A percentile compares a stretch with the other conserved stretches of the same genome.
Evolutionary conservation across 305 asterid genomes (phyloP).

Genomic region (Stenogyne calaminthoides): DNA sequence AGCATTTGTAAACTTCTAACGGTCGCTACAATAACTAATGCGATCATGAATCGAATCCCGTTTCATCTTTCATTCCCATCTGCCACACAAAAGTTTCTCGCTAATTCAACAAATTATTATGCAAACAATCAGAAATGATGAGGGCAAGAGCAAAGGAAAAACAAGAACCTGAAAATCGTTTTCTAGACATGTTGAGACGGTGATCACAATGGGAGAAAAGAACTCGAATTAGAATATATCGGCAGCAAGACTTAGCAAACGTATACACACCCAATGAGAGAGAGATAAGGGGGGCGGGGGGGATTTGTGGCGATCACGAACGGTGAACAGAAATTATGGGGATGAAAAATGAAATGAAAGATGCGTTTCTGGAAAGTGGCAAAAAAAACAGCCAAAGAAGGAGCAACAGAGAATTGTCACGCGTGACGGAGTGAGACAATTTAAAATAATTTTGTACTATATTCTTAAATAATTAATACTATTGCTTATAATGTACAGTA

Average conservation of each 20-base stretch:
- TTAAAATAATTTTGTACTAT: not conserved
- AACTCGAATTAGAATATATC: no score
- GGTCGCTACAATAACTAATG: slow-evolving; percentile 3
- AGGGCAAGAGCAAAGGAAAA: not conserved
- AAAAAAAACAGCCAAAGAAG: not conserved
- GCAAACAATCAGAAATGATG: slow-evolving; percentile 9
- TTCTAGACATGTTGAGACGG: slow-evolving; percentile 59
- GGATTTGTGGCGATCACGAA: slow-evolving; percentile 15
- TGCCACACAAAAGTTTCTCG: not conserved
- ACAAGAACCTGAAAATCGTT: slow-evolving; percentile 55
- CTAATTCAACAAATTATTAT: not conserved
- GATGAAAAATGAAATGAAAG: slow-evolving; percentile 2
- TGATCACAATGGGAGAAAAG: no score
- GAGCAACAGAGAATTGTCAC: no score
- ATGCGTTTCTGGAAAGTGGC: slow-evolving; percentile 23
- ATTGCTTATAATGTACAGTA: not conserved
- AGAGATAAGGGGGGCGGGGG: no score
- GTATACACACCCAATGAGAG: no score
- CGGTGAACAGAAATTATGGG: not conserved
- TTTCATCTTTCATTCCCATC: slow-evolving; percentile 10
- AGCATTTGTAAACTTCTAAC: not conserved
- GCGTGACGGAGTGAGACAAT: no score
- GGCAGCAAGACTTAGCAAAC: no score
- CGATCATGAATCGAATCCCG: slow-evolving; percentile 31
- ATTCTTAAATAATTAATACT: not conserved